These are phyloP conservation scores for Bolboschoenus planiculmis DNA, from an alignment of 176 grass and related monocot species.

Conservation along the genomic window DNA sequence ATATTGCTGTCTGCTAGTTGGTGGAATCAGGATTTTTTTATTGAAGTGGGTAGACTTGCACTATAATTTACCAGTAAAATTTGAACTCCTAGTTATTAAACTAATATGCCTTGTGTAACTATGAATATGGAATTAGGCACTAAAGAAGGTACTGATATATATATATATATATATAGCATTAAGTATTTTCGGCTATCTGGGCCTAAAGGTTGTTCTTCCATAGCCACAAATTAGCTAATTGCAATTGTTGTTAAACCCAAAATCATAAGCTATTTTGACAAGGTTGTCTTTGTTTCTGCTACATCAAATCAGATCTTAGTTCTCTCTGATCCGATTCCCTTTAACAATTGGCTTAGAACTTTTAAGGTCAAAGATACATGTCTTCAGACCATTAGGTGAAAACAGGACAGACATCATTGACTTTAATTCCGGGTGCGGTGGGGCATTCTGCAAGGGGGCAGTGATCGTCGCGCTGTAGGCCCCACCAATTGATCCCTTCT, in stretches of 20 bases:
- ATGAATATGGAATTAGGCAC: not conserved
- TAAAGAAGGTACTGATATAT: not conserved
- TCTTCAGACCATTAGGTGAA: too few species aligned
- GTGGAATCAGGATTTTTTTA: not conserved
- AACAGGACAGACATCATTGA: slow-evolving; percentile 10
- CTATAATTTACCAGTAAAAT: not conserved
- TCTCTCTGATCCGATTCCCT: too few species aligned
- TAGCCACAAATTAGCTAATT: not conserved
- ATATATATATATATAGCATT: not conserved
- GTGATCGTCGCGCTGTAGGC: slow-evolving; percentile 55
- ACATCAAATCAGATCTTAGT: too few species aligned
- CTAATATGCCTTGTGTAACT: not conserved
- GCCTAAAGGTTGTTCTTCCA: not conserved
- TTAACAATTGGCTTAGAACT: too few species aligned
- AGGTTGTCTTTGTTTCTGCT: too few species aligned
- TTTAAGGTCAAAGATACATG: too few species aligned
- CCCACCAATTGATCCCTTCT: slow-evolving; percentile 55
- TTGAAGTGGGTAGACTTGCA: not conserved
- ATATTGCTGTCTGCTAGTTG: not conserved
- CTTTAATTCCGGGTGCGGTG: slow-evolving; percentile 36
- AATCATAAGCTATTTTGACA: too few species aligned
- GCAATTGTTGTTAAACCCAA: not conserved
- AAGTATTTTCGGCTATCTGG: not conserved
- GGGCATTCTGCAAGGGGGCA: slow-evolving; percentile 41
- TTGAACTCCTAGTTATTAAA: not conserved